Conservation (phyloP, 2,329 filamentous ascomycete species). For the Pseudogymnoascus sp. region DNA sequence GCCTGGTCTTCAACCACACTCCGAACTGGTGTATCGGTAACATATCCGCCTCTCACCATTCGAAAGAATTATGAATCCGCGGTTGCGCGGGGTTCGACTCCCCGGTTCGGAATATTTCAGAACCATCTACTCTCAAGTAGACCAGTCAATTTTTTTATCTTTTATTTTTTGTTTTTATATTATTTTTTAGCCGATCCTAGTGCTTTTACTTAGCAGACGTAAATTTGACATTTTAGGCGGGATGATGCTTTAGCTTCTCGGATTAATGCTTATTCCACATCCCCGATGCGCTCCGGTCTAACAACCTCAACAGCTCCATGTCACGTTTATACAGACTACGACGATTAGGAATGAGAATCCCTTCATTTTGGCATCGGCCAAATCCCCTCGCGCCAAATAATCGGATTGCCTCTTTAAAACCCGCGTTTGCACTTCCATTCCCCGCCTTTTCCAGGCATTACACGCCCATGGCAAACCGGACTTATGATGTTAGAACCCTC, state of each 20-base stretch:
- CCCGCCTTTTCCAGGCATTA: background rate
- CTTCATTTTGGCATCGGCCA: constrained; percentile 7
- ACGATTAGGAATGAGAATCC: background rate
- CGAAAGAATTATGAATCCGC: background rate
- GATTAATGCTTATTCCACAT: background rate
- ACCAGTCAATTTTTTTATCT: background rate
- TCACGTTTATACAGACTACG: background rate
- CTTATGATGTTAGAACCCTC: background rate
- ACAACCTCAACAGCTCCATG: background rate
- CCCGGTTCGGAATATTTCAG: background rate
- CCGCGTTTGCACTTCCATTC: background rate
- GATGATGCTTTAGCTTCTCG: background rate
- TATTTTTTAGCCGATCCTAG: background rate
- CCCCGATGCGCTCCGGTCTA: background rate
- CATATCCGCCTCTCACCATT: background rate
- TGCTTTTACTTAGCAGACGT: background rate
- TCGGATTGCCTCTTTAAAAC: background rate
- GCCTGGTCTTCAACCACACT: background rate
- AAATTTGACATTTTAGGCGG: background rate
- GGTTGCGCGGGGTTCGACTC: background rate
- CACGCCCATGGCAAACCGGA: constrained; percentile 1
- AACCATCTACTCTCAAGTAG: background rate
- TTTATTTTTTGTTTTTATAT: background rate
- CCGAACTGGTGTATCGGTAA: constrained; percentile 1
- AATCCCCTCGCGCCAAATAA: background rate